Conservation (phyloP, 2,329 filamentous ascomycete genomes). For the Aspergillus sp. region DNA sequence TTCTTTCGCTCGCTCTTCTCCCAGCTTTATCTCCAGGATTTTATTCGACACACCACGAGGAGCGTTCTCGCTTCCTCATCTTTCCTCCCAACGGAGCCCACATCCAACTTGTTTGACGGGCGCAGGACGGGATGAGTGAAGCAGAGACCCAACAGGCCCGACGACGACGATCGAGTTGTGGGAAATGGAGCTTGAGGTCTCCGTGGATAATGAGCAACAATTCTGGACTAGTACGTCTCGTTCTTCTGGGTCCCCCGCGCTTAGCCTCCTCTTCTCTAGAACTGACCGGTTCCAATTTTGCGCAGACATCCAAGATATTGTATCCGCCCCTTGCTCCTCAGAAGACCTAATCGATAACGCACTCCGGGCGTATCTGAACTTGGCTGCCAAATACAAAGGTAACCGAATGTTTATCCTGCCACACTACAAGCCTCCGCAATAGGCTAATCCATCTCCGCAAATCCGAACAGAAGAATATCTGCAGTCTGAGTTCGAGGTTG, state of each 20-base stretch:
- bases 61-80: background rate
- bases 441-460: background rate
- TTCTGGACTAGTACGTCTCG: conserved; percentile 77
- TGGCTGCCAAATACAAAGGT: conserved; percentile 73
- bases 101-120: conserved; percentile 15
- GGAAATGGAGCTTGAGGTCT: conserved; percentile 68
- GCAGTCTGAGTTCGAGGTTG: conserved; percentile 74
- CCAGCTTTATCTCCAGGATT: background rate
- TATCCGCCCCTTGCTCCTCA: conserved; percentile 58
- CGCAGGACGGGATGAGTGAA: conserved; percentile 38
- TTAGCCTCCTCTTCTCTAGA: background rate
- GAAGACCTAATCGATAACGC: conserved; percentile 78
- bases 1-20: background rate
- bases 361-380: conserved; percentile 77
- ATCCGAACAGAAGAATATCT: conserved; percentile 63
- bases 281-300: conserved; percentile 2
- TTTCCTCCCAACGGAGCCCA: conserved; percentile 19
- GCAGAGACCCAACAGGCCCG: conserved; percentile 30
- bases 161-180: conserved; percentile 40
- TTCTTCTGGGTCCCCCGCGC: conserved; percentile 6
- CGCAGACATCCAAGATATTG: conserved; percentile 66
- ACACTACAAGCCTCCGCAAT: background rate
- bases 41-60: background rate
- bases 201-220: conserved; percentile 76
- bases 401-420: conserved; percentile 13